A percentile compares a stretch with the other conserved stretches of the same genome.
Evolutionary conservation across 352 stramenopile species (phyloP).

Genomic region (Pythium dissotocum): DNA sequence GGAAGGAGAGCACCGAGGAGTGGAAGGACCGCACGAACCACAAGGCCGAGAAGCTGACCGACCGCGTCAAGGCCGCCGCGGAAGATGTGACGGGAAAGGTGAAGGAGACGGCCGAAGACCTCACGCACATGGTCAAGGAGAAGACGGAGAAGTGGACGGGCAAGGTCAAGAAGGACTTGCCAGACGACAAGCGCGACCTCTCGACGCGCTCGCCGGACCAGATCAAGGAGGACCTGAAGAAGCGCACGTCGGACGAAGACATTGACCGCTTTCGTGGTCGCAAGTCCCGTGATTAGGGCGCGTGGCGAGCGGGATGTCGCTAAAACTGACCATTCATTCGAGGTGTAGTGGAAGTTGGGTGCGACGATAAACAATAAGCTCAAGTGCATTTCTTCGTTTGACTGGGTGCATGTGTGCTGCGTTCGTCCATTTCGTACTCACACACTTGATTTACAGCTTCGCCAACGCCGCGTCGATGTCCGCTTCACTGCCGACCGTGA

Average conservation of each 20-base stretch:
- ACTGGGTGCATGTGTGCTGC: background rate
- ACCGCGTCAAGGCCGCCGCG: slow-evolving; percentile 30
- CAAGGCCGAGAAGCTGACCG: slow-evolving; percentile 26
- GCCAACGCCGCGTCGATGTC: slow-evolving; percentile 58
- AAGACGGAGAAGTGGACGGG: slow-evolving; percentile 37
- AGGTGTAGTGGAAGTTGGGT: too few relatives aligned
- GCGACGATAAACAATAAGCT: slow-evolving; percentile 20
- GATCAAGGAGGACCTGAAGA: slow-evolving; percentile 32
- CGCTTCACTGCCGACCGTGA: slow-evolving; percentile 59
- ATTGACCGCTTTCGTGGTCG: slow-evolving; percentile 19
- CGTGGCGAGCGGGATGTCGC: background rate
- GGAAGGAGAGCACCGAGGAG: slow-evolving; percentile 26
- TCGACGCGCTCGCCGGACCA: slow-evolving; percentile 30
- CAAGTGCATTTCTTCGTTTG: slow-evolving; percentile 22
- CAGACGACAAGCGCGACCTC: slow-evolving; percentile 25
- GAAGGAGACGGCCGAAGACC: slow-evolving; percentile 37
- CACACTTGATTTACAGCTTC: slow-evolving; percentile 51
- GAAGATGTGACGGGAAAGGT: slow-evolving; percentile 32
- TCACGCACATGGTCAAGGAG: slow-evolving; percentile 30
- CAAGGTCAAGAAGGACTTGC: slow-evolving; percentile 30
- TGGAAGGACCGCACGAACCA: slow-evolving; percentile 27
- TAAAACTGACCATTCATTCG: background rate
- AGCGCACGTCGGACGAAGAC: slow-evolving; percentile 20
- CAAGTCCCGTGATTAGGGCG: slow-evolving; percentile 3
- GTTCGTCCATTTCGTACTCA: slow-evolving; percentile 2